phyloP scores from a whole-genome alignment of 306 rosid genomes.

The Prinsepia uniflora region DNA sequence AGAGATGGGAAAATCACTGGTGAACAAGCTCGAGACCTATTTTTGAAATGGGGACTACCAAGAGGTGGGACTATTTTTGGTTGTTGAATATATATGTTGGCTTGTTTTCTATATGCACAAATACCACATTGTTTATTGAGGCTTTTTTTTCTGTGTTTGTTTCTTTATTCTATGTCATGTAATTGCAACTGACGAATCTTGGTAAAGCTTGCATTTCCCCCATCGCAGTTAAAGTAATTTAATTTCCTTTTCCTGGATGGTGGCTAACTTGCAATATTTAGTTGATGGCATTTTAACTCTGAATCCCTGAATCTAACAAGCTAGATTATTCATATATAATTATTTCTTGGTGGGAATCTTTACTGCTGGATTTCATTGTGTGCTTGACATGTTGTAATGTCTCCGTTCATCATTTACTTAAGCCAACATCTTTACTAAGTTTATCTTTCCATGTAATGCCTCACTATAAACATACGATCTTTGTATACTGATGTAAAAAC shows the following conservation, averaged over 20 bases:
- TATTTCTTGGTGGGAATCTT: not conserved
- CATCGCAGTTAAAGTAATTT: not conserved
- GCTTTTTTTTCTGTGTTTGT: not conserved
- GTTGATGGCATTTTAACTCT: not conserved
- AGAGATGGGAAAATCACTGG: constrained; percentile 97
- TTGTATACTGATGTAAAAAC: not conserved
- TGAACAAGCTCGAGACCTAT: constrained; percentile 87
- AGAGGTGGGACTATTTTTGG: constrained; percentile 57
- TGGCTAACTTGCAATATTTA: not conserved
- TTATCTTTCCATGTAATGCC: no score
- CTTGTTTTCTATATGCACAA: not conserved
- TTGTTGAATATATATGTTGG: not conserved
- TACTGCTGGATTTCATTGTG: not conserved
- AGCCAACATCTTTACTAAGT: no score
- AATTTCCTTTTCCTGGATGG: not conserved
- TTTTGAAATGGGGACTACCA: constrained; percentile 89
- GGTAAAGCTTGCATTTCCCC: not conserved
- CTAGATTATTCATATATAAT: constrained; percentile 1
- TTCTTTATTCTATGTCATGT: not conserved
- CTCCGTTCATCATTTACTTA: no score
- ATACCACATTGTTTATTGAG: not conserved
- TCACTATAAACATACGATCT: no score
- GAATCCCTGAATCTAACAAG: not conserved
- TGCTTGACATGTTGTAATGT: not conserved
- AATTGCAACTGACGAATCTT: not conserved